Evolutionary conservation across 345 rosid species (phyloP).

Genomic region (Aquilaria yunnanensis): DNA sequence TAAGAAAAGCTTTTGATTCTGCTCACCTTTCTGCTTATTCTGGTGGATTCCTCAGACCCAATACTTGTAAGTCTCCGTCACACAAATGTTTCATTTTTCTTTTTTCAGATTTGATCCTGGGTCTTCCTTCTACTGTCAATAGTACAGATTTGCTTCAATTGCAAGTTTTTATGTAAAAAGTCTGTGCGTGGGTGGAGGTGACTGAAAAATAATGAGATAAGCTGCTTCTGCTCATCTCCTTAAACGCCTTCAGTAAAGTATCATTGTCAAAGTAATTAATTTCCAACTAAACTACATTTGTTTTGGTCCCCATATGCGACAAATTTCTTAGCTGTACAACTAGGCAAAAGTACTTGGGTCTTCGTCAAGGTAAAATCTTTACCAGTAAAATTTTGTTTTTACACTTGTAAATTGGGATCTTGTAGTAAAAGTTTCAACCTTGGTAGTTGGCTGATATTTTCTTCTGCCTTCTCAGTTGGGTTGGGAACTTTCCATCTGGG

Average conservation of each 20-base stretch:
- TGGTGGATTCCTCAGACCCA: conserved; percentile 37
- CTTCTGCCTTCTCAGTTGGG: conserved; percentile 29
- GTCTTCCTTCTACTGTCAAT: no score
- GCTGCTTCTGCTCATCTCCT: no score
- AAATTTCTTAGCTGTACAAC: not conserved
- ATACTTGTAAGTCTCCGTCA: conserved; percentile 34
- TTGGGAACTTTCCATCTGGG: conserved; percentile 66
- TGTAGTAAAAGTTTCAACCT: not conserved
- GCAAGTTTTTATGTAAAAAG: no score
- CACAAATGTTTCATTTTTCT: no score
- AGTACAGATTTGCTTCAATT: no score
- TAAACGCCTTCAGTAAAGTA: not conserved
- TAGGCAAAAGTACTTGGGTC: not conserved
- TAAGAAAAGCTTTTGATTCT: conserved; percentile 44
- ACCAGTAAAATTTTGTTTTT: not conserved
- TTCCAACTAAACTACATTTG: conserved; percentile 5
- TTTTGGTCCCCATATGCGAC: conserved; percentile 12
- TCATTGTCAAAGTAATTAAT: conserved; percentile 5
- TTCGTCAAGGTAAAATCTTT: no score
- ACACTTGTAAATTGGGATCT: not conserved
- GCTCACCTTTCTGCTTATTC: conserved; percentile 24
- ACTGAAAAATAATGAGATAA: no score
- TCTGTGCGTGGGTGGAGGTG: no score
- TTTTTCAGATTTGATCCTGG: no score
- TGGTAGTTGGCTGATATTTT: not conserved